These are phyloP conservation scores for Crithidia brevicula DNA, from an alignment of 208 protist genomes.

Conservation along the genomic window DNA sequence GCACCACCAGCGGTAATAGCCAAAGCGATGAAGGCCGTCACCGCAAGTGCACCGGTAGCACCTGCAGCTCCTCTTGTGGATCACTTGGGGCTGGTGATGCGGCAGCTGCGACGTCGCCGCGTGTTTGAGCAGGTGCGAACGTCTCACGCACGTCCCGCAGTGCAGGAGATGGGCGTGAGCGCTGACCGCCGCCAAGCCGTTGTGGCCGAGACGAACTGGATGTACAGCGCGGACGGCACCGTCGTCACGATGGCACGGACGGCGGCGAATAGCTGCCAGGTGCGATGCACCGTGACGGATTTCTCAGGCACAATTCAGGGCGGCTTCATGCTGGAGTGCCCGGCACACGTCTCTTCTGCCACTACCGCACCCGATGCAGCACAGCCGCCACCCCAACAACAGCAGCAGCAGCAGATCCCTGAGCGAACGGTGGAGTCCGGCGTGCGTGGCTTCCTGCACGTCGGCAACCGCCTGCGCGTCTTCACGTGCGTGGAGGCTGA, in stretches of 20 bases:
- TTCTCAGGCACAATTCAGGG: constrained; percentile 27
- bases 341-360: not conserved
- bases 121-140: constrained; percentile 50
- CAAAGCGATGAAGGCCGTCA: not conserved
- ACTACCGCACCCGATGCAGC: not conserved
- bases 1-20: not conserved
- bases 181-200: constrained; percentile 42
- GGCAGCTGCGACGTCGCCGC: constrained; percentile 58
- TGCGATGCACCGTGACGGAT: constrained; percentile 44
- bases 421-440: constrained; percentile 41
- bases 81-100: constrained; percentile 36
- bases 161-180: constrained; percentile 47
- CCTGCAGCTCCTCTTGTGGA: constrained; percentile 35
- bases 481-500: constrained; percentile 69
- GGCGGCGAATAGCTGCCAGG: constrained; percentile 62
- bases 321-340: constrained; percentile 53
- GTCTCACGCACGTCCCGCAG: constrained; percentile 13
- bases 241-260: constrained; percentile 62
- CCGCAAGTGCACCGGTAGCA: not conserved
- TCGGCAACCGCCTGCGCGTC: constrained; percentile 40
- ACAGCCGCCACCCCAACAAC: not conserved
- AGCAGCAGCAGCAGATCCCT: not conserved
- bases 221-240: constrained; percentile 60
- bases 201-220: constrained; percentile 66
- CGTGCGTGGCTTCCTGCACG: constrained; percentile 46